These are phyloP conservation scores for Trichomonas gallinae DNA, from an alignment of 208 protist genomes.

Conservation along the genomic window DNA sequence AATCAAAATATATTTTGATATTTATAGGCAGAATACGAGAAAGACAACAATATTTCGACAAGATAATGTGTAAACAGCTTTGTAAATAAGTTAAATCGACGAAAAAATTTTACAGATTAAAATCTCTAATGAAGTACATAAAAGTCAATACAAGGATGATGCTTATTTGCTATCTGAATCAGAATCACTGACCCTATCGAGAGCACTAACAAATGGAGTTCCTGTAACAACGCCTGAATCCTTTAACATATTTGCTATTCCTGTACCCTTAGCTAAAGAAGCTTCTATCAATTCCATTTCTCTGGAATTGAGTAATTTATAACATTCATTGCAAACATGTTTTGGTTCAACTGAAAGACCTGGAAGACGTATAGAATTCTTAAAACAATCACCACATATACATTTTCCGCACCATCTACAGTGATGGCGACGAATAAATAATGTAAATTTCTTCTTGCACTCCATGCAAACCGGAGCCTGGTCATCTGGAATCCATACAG, in stretches of 20 bases:
- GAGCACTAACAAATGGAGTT: background rate
- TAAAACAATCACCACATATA: background rate
- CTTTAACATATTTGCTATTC: background rate
- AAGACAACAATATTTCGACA: no score
- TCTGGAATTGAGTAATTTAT: background rate
- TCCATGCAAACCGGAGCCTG: background rate
- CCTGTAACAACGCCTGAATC: background rate
- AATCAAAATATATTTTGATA: no score
- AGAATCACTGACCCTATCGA: background rate
- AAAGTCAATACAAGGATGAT: no score
- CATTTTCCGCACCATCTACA: background rate
- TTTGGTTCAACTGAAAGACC: background rate
- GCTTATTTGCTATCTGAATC: no score
- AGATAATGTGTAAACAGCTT: no score
- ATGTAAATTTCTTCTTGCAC: background rate
- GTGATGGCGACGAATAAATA: background rate
- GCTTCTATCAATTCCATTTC: background rate
- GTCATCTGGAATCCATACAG: constrained; percentile 14
- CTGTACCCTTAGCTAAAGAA: background rate
- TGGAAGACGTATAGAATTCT: background rate
- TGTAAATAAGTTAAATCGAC: no score
- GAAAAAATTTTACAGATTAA: no score
- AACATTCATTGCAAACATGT: background rate
- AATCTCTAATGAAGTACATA: no score
- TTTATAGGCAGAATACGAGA: no score